These are phyloP conservation scores for Avena sativa DNA, from an alignment of 176 grass and related monocot species.

Conservation along the genomic window DNA sequence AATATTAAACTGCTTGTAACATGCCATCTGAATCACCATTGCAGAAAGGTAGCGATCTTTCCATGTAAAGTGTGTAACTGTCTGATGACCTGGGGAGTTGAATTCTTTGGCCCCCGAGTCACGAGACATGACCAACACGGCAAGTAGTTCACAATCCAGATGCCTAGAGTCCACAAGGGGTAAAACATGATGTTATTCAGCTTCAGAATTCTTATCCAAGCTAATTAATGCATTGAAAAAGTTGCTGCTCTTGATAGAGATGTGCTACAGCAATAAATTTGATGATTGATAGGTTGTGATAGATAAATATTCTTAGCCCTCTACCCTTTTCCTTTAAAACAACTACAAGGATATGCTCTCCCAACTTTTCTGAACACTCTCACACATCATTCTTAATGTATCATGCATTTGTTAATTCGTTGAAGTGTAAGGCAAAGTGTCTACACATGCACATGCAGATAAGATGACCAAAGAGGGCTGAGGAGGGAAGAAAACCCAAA, in stretches of 20 bases:
- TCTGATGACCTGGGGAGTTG: neutral
- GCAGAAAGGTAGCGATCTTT: neutral
- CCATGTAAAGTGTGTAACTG: neutral
- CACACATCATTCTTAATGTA: neutral
- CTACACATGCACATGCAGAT: neutral
- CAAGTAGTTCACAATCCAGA: neutral
- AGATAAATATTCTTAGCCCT: slow-evolving; percentile 20
- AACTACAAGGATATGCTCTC: neutral
- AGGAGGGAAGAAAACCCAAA: neutral
- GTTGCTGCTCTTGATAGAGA: neutral
- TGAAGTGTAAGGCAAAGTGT: neutral
- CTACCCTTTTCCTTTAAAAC: neutral
- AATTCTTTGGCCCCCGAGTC: neutral
- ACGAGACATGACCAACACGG: neutral
- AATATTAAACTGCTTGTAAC: neutral
- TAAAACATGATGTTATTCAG: neutral
- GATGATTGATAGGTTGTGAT: neutral
- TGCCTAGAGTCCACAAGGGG: neutral
- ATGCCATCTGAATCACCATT: neutral
- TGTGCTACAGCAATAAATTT: neutral
- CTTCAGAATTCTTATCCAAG: neutral
- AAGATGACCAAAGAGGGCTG: neutral
- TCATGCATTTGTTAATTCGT: neutral
- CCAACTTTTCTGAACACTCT: neutral
- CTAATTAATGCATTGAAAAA: neutral